Conservation (phyloP, 441 rosid species). For the Croton setiger region DNA sequence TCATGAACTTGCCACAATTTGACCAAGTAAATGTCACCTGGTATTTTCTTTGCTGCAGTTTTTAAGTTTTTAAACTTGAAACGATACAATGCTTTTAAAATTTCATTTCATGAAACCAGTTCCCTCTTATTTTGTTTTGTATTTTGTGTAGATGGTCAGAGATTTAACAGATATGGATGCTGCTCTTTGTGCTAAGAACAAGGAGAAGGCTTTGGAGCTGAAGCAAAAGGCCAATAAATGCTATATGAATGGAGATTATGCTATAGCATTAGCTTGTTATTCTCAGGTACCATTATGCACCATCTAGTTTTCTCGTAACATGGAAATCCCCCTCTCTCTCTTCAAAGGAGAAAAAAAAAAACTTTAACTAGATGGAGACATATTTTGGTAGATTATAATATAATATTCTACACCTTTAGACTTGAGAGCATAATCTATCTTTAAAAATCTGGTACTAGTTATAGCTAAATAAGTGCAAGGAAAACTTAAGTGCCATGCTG, state of each 20-base stretch:
- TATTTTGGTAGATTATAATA: neutral
- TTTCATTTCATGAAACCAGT: neutral
- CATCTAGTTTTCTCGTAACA: neutral
- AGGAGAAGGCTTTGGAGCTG: conserved; percentile 49
- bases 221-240: conserved; percentile 61
- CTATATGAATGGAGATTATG: conserved; percentile 39
- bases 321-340: neutral
- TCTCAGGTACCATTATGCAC: conserved; percentile 37
- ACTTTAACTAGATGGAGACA: neutral
- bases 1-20: conserved; percentile 46
- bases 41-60: conserved; percentile 5
- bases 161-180: conserved; percentile 45
- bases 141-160: conserved; percentile 27
- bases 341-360: neutral
- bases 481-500: neutral
- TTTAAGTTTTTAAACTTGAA: neutral
- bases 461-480: neutral
- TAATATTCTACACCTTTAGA: neutral
- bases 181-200: conserved; percentile 53
- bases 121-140: neutral
- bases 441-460: neutral
- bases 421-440: neutral
- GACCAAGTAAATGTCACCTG: conserved; percentile 36
- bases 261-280: conserved; percentile 51
- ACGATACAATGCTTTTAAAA: neutral